Evolutionary conservation across 2,329 filamentous ascomycete species (phyloP).

Genomic region (Fusarium mangiferae): DNA sequence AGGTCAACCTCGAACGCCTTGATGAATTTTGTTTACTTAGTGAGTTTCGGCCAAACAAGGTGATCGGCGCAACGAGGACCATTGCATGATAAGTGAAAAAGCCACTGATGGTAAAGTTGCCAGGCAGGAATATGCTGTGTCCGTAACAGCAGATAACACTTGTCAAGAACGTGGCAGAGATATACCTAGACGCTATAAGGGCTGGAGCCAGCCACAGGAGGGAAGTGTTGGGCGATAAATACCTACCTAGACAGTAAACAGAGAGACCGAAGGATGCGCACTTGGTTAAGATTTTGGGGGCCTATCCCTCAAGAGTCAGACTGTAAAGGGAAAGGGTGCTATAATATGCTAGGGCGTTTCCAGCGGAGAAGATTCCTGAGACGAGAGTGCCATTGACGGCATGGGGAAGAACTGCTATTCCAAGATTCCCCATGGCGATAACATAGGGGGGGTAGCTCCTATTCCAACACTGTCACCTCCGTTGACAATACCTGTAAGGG

Average conservation of each 20-base stretch:
- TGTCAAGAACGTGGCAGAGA: not conserved
- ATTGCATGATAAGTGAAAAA: slow-evolving; percentile 16
- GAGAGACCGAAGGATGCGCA: too few relatives aligned
- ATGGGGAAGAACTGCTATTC: too few relatives aligned
- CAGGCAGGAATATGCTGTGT: not conserved
- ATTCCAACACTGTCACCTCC: not conserved
- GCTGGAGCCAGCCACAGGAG: slow-evolving; percentile 2
- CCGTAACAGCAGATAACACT: not conserved
- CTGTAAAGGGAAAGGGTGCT: too few relatives aligned
- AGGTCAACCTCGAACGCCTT: slow-evolving; percentile 1
- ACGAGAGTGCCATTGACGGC: too few relatives aligned
- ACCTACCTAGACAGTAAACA: too few relatives aligned
- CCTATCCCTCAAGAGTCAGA: too few relatives aligned
- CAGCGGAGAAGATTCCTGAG: too few relatives aligned
- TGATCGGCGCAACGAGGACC: not conserved
- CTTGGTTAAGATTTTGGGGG: too few relatives aligned
- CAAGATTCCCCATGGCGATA: too few relatives aligned
- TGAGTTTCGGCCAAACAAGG: slow-evolving; percentile 3
- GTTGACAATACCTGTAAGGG: not conserved
- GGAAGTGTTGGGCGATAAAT: not conserved
- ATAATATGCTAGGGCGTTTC: too few relatives aligned
- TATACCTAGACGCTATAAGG: not conserved
- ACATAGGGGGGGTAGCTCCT: not conserved
- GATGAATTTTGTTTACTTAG: slow-evolving; percentile 10
- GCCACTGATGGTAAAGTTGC: not conserved